Evolutionary conservation across 2,329 filamentous ascomycete genomes (phyloP), one percentile per base, ranked within the genome.

Genomic region (Cladosporium sp.): DNA sequence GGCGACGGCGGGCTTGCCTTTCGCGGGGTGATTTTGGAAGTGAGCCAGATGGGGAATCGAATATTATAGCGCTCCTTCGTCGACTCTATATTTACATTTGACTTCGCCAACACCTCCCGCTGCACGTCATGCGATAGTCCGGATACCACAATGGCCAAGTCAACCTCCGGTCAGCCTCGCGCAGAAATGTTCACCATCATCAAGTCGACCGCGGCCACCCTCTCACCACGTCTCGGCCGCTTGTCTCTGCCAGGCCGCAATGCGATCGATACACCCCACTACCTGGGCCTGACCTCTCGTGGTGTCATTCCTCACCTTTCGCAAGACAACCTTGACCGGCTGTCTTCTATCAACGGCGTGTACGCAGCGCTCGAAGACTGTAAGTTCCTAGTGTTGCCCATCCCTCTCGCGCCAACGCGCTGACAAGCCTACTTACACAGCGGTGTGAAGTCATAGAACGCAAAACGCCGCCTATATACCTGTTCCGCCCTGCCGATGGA

Each of bases 341-440:
- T 90, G 73, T 88, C 89, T 0, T 77, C 85, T 5, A 83, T 96
- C 67, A 81, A 82, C 32, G 91, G 90, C 30, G 84, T 92, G 3
- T 96, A 96, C 76, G 82, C 95, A 74, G 92, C 90, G 0, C 81
- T 98, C 32, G 95, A 99, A 83, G 95, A 99, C 78, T 98, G 95
- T 97, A 84, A 79, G 91, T 78, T 57, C 30, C 36, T 30, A 30
- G 62, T 30, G 15, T 32, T 26, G 21, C n/a, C 38, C 54, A 52
- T 65, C 34, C 64, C 65, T 59, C 61, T 65, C 59, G 34, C 32
- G 62, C 41, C 57, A 61, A 64, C 64, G 67, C 58, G 74, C 81
- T 84, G 75, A 84, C 76, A 64, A 64, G 49, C 11, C 61, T 64
- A 64, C 61, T 64, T 64, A 64, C 69, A 76, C 71, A 70, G 70